These are phyloP conservation scores for Fusarium tjaetaba DNA, from an alignment of 2,329 filamentous ascomycete genomes.

Conservation along the genomic window DNA sequence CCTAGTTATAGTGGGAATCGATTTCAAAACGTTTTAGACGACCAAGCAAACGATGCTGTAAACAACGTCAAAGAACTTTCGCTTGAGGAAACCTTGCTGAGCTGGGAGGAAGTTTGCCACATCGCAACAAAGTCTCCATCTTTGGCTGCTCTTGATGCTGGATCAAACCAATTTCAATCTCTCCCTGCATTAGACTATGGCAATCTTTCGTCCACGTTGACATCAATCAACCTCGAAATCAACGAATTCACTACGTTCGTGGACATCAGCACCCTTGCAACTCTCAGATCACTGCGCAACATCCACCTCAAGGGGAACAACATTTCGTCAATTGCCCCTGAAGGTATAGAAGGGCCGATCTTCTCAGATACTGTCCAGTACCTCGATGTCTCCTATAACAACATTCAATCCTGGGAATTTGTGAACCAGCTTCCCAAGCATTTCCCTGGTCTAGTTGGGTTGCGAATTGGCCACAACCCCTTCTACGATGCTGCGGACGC, in stretches of 20 bases:
- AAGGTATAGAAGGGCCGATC: conserved; percentile 48
- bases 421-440: conserved; percentile 72
- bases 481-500: conserved; percentile 68
- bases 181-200: conserved; percentile 57
- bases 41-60: conserved; percentile 54
- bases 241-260: conserved; percentile 72
- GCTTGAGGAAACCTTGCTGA: conserved; percentile 73
- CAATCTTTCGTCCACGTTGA: conserved; percentile 62
- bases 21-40: conserved; percentile 59
- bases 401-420: conserved; percentile 75
- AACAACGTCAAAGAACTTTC: conserved; percentile 67
- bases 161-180: conserved; percentile 66
- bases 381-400: conserved; percentile 79
- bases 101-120: conserved; percentile 70
- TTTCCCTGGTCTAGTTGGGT: conserved; percentile 77
- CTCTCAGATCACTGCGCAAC: conserved; percentile 63
- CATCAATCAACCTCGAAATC: conserved; percentile 74
- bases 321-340: conserved; percentile 60
- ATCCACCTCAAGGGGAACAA: conserved; percentile 81
- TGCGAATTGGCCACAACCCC: conserved; percentile 88
- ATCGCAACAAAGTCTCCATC: conserved; percentile 63
- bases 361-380: conserved; percentile 68
- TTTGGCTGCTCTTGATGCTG: conserved; percentile 61
- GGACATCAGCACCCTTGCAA: conserved; percentile 64
- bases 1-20: conserved; percentile 73